Evolutionary conservation across 2,329 filamentous ascomycete species (phyloP).

Genomic region (Macroventuria anomochaeta): DNA sequence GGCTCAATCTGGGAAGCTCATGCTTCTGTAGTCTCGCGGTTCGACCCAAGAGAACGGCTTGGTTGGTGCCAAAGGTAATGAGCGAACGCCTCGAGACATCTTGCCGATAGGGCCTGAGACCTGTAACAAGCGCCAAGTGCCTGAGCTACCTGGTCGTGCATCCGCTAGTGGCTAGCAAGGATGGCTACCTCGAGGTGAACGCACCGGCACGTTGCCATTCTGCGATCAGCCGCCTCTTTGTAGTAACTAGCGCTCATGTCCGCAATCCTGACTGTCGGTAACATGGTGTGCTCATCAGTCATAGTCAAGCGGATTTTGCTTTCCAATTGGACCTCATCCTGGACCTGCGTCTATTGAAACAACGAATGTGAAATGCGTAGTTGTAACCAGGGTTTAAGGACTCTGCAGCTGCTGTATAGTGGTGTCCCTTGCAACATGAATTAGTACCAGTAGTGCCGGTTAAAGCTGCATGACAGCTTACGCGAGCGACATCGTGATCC

Average conservation of each 20-base stretch:
- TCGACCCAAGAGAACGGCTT: conserved; percentile 9
- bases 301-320: conserved; percentile 16
- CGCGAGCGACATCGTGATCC: conserved; percentile 37
- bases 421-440: conserved; percentile 30
- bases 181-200: neutral
- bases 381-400: conserved; percentile 14
- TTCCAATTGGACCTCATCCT: conserved; percentile 1
- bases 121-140: conserved; percentile 11
- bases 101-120: conserved; percentile 10
- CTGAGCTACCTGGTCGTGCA: conserved; percentile 11
- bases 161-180: conserved; percentile 10
- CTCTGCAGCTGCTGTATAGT: conserved; percentile 23
- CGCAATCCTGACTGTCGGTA: conserved; percentile 28
- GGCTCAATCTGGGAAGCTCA: neutral
- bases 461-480: conserved; percentile 33
- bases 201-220: conserved; percentile 3
- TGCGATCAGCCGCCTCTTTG: conserved; percentile 11
- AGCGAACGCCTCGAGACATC: conserved; percentile 14
- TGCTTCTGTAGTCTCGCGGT: conserved; percentile 6
- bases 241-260: conserved; percentile 32
- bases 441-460: conserved; percentile 25
- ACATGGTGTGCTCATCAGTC: conserved; percentile 2
- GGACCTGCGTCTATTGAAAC: neutral
- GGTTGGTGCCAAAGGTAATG: conserved; percentile 11
- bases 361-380: neutral